Conservation (phyloP, 352 stramenopile genomes). For the Phytophthora quininea region DNA sequence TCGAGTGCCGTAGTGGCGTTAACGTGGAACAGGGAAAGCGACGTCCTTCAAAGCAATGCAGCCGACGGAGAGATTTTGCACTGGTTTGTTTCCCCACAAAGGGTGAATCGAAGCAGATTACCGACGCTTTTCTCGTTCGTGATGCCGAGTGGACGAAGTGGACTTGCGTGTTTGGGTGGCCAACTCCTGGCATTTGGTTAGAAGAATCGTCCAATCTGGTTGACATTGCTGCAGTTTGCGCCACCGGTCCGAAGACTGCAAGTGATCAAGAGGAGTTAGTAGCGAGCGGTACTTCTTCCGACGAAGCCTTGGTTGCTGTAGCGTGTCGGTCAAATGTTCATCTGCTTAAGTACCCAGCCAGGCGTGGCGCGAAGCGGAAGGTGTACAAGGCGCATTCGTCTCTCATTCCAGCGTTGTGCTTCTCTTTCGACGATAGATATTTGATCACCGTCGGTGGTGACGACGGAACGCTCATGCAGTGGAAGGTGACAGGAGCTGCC, state of each 20-base stretch:
- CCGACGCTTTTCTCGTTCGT: constrained; percentile 59
- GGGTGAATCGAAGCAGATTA: constrained; percentile 62
- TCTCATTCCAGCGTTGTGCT: constrained; percentile 51
- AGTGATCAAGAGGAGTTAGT: not conserved
- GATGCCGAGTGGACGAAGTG: constrained; percentile 68
- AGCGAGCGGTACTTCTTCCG: constrained; percentile 1
- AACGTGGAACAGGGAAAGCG: constrained; percentile 85
- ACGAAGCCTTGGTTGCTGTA: constrained; percentile 57
- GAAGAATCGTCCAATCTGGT: constrained; percentile 55
- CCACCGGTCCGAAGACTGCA: constrained; percentile 34
- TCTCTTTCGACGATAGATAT: constrained; percentile 54
- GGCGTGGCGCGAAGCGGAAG: constrained; percentile 45
- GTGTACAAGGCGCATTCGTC: constrained; percentile 55
- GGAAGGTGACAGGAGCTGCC: constrained; percentile 29
- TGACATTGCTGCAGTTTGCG: constrained; percentile 55
- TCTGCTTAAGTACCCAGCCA: constrained; percentile 57
- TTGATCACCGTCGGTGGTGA: constrained; percentile 63
- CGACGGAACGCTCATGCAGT: constrained; percentile 68
- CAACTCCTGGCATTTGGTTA: constrained; percentile 64
- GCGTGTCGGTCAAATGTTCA: constrained; percentile 55
- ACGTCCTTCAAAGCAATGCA: constrained; percentile 85
- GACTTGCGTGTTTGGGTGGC: constrained; percentile 76
- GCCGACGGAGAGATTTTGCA: constrained; percentile 68
- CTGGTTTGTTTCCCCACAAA: constrained; percentile 49
- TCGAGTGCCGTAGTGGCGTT: constrained; percentile 83